Evolutionary conservation across 768 basidiomycete species (phyloP).

Genomic region (Kwoniella heveanensis): DNA sequence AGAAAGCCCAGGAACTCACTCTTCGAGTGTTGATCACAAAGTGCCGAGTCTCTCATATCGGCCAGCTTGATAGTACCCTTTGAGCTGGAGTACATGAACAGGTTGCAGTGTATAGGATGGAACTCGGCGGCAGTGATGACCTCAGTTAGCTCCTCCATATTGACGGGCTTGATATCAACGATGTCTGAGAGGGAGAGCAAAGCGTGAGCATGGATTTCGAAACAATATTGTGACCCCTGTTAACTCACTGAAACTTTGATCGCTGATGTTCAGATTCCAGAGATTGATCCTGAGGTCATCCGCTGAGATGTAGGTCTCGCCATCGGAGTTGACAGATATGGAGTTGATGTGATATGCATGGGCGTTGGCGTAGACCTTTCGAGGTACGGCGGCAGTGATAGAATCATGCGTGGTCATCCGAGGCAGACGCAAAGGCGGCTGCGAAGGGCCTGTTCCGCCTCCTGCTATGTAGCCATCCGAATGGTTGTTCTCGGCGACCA

Average conservation of each 20-base stretch:
- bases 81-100: constrained; percentile 99
- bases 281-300: constrained; percentile 96
- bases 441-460: constrained; percentile 36
- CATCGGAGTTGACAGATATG: constrained; percentile 98
- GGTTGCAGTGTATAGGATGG: constrained; percentile 94
- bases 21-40: constrained; percentile 95
- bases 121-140: constrained; percentile 99
- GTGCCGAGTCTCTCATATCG: constrained; percentile 96
- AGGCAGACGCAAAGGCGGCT: constrained; percentile 70
- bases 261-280: constrained; percentile 97
- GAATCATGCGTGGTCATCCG: constrained; percentile 93
- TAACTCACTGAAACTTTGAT: constrained; percentile 95
- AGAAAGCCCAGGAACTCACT: too few species aligned
- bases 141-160: constrained; percentile 99
- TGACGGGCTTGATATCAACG: constrained; percentile 98
- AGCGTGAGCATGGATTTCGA: neutral
- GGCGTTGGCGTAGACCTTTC: constrained; percentile 98
- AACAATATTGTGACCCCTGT: neutral
- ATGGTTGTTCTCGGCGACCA: constrained; percentile 96
- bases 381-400: constrained; percentile 96
- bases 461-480: constrained; percentile 57
- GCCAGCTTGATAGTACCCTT: constrained; percentile 99
- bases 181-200: constrained; percentile 67
- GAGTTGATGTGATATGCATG: constrained; percentile 99
- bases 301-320: constrained; percentile 99